Base-by-base conservation (phyloP, 306 rosid species). In the Begonia masoniana region DNA sequence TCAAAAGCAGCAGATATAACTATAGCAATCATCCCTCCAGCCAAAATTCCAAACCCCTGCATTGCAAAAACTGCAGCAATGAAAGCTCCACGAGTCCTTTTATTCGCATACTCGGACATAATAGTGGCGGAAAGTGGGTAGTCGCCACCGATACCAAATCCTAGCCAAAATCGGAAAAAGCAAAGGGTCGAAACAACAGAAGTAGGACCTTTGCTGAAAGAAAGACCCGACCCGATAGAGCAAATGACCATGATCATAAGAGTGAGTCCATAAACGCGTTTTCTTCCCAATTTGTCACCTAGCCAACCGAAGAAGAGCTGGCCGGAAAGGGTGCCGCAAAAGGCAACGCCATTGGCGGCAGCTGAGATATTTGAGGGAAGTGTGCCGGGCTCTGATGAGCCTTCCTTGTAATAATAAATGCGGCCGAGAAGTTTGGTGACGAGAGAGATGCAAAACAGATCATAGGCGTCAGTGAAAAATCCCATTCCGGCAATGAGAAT, bases 261-360 rank as follows among this genome's bases (percentile, higher is more conserved):
- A 10, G 51, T 47, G 51, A 47, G n/a, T 47, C 51, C 51, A 47
- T 47, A 47, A 15, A 47, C 51, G 16, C 51, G 51, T 47, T 47
- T 47, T 47, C 51, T 47, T 12, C 50, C 24, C 13, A 39, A 10
- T 35, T 58, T 15, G 26, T 49, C 53, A 9, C 15, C 13, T 13
- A 42, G 19, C 2, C 10, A 19, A 2, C 48, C 62, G 13, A 41
- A 31, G 39, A 5, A 31, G 39, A 31, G 39, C 39, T 31, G 39
- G 39, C 39, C 39, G 7, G 9, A 31, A 31, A 31, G 39, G 7
- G 39, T 31, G 7, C 39, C 39, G 1, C 39, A 31, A 7, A 31
- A 31, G 39, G 39, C 39, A 31, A 31, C 39, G 9, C 39, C 39
- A 31, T 31, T 31, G 39, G 39, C 39, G 9, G 8, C 39, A 7